Base-by-base conservation (phyloP, 257 asterid genomes). In the Solanum etuberosum region DNA sequence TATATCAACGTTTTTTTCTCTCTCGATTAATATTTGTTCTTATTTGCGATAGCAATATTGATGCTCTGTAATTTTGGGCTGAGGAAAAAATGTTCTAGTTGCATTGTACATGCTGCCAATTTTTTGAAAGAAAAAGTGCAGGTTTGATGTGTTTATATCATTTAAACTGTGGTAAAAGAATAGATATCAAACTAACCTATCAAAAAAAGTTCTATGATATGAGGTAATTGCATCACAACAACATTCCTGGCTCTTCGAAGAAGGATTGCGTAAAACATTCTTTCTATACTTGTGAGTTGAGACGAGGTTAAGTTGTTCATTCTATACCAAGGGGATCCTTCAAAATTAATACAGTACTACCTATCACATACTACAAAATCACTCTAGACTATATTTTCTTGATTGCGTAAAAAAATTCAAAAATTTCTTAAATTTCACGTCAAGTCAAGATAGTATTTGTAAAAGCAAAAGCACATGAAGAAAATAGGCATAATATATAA, bases 351-450 rank as follows among this genome's bases (percentile, higher is more conserved):
- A 15, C 67, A 14, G 16, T 46, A 15, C 67, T 59, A 59, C 27
- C 67, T 59, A 23, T 59, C 6, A 2, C 29, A 2, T 59, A 21
- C 10, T 0, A 59, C 67, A 59, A 21, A 59, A 59, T 23, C 67
- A 59, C 21, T 48, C 59, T 48, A 48, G 21, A 48, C 8, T 48
- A 15, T 54, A 18, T 54, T 54, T 18, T 59, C 6, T 59, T 59
- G 5, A 8, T 59, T 59, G 59, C 15, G 59, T 2, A 16, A 48
- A 15, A 0, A 0, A 0, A 5, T 48, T 48, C 3, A 0, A 5
- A 48, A 48, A 8, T 48, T 15, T 0, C 3, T 48, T 15, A 46
- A 46, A 46, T 13, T 46, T 46, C 6, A 46, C 18, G 59, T 48
- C 7, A 48, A 15, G 20, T 15, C 8, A 48, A 15, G 15, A 48